These are phyloP conservation scores for Fusarium dlaminii DNA, from an alignment of 2,329 filamentous ascomycete genomes.

Conservation along the genomic window DNA sequence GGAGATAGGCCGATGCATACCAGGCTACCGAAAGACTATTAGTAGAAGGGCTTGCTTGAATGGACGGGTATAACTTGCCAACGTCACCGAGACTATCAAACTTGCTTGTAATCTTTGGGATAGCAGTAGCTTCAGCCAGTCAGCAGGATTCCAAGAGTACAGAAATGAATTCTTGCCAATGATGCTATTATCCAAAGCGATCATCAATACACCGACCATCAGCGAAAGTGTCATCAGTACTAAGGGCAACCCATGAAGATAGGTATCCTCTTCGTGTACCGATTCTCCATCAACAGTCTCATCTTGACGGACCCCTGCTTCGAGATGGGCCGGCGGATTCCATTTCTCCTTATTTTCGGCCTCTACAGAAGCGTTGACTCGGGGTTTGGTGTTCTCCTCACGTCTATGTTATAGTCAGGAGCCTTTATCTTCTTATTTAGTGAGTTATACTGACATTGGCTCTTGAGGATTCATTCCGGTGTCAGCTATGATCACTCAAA, in stretches of 20 bases:
- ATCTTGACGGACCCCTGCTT: background rate
- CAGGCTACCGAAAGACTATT: slow-evolving; percentile 39
- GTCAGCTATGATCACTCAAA: background rate
- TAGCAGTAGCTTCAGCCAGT: slow-evolving; percentile 34
- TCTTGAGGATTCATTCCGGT: background rate
- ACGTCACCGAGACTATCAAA: slow-evolving; percentile 49
- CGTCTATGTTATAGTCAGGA: background rate
- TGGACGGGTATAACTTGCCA: background rate
- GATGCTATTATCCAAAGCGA: slow-evolving; percentile 39
- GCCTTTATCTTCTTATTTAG: rapidly evolving
- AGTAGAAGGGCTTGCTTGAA: rapidly evolving
- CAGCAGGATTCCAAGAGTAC: rapidly evolving
- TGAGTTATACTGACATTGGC: background rate
- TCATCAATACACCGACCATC: slow-evolving; percentile 32
- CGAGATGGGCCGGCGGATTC: background rate
- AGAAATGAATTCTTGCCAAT: background rate
- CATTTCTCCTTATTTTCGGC: background rate
- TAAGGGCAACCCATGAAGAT: slow-evolving; percentile 22
- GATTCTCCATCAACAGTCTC: background rate
- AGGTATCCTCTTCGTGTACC: background rate
- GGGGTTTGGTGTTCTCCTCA: rapidly evolving
- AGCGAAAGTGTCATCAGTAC: slow-evolving; percentile 30
- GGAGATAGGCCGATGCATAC: slow-evolving; percentile 44
- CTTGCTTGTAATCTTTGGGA: slow-evolving; percentile 40
- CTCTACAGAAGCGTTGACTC: rapidly evolving